These are phyloP conservation scores for Alternaria solani DNA, from an alignment of 2,329 filamentous ascomycete species.

Conservation along the genomic window DNA sequence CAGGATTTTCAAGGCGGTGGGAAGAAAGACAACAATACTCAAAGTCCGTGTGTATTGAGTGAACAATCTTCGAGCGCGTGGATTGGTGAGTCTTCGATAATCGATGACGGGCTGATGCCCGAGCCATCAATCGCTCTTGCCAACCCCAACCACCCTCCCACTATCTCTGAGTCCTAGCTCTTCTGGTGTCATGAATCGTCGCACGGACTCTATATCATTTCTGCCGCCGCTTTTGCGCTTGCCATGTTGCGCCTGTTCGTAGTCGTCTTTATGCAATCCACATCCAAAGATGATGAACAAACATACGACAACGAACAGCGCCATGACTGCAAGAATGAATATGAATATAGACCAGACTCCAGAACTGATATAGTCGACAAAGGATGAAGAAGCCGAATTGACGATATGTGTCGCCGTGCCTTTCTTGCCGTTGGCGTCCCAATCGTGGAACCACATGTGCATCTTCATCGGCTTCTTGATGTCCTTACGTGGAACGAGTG, in stretches of 20 bases:
- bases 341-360: constrained; percentile 38
- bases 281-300: constrained; percentile 38
- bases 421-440: constrained; percentile 41
- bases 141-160: constrained; percentile 41
- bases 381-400: constrained; percentile 8
- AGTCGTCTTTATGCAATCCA: constrained; percentile 38
- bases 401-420: constrained; percentile 36
- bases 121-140: constrained; percentile 42
- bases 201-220: constrained; percentile 34
- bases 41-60: background rate
- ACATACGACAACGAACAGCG: constrained; percentile 35
- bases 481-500: constrained; percentile 21
- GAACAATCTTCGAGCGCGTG: background rate
- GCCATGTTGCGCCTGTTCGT: constrained; percentile 37
- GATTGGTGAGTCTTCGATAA: background rate
- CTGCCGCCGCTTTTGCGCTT: constrained; percentile 25
- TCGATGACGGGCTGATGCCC: background rate
- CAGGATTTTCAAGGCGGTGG: background rate
- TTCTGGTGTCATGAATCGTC: constrained; percentile 36
- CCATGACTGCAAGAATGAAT: constrained; percentile 33
- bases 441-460: constrained; percentile 39
- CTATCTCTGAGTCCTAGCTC: constrained; percentile 37
- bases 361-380: constrained; percentile 31
- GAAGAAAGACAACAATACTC: background rate
- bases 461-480: constrained; percentile 6